Evolutionary conservation across 2,329 filamentous ascomycete species (phyloP).

Genomic region (Hypoxylon sp.): DNA sequence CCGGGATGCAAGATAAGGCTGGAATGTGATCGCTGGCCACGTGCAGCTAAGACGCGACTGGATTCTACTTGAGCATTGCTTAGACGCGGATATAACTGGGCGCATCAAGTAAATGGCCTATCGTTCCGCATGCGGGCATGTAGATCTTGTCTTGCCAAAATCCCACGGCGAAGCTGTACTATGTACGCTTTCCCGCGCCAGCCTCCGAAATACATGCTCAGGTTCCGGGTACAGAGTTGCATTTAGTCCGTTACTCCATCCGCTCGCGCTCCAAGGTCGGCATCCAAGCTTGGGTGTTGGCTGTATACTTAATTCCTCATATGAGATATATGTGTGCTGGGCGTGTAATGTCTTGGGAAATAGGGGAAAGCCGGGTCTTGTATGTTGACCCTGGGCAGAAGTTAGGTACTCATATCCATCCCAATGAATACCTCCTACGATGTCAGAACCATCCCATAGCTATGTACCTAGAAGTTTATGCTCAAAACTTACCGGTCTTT

Average conservation of each 20-base stretch:
- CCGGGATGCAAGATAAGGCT: constrained; percentile 35
- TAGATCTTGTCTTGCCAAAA: constrained; percentile 21
- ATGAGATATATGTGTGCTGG: too few species aligned
- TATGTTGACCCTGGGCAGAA: too few species aligned
- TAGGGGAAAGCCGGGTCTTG: too few species aligned
- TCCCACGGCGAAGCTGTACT: constrained; percentile 11
- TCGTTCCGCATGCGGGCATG: constrained; percentile 34
- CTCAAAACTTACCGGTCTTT: background rate
- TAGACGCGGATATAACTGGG: constrained; percentile 14
- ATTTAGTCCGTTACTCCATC: too few species aligned
- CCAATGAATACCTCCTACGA: too few species aligned
- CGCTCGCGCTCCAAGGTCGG: too few species aligned
- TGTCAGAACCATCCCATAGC: background rate
- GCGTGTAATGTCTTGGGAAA: too few species aligned
- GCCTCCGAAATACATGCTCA: constrained; percentile 18
- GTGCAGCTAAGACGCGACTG: constrained; percentile 28
- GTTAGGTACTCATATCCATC: too few species aligned
- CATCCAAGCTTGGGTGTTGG: too few species aligned
- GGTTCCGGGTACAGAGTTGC: constrained; percentile 5
- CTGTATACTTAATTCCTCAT: too few species aligned
- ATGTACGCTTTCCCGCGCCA: constrained; percentile 15
- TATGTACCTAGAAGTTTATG: background rate
- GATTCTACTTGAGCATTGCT: constrained; percentile 24
- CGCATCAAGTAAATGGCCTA: constrained; percentile 18
- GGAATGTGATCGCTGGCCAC: constrained; percentile 36